These are phyloP conservation scores for Podospora conica DNA, from an alignment of 495 filamentous ascomycete species.

Conservation along the genomic window DNA sequence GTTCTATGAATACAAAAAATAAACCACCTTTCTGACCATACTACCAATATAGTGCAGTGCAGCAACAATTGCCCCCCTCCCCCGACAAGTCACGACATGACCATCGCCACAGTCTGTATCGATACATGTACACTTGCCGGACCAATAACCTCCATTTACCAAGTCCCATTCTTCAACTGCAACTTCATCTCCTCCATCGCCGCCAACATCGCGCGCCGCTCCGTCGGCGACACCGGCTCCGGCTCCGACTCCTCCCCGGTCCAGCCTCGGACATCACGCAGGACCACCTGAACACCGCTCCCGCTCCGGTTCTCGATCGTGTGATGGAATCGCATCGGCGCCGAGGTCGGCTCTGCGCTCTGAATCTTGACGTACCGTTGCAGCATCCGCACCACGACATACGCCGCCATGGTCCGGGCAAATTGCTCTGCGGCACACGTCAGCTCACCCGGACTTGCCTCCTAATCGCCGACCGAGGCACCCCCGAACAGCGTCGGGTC, in stretches of 20 bases:
- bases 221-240: no score
- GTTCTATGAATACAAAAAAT: no score
- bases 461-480: not conserved
- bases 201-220: not conserved
- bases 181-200: no score
- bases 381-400: slow-evolving; percentile 38
- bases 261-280: slow-evolving; percentile 24
- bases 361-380: slow-evolving; percentile 40
- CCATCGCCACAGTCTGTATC: not conserved
- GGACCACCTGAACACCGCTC: slow-evolving; percentile 36
- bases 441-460: not conserved
- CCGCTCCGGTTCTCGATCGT: slow-evolving; percentile 44
- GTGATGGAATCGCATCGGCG: slow-evolving; percentile 34
- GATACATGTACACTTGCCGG: no score
- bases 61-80: not conserved
- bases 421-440: slow-evolving; percentile 34
- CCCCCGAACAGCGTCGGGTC: not conserved
- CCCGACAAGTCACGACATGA: not conserved
- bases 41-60: no score
- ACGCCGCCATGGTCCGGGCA: slow-evolving; percentile 38
- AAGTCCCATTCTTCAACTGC: no score
- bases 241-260: not conserved
- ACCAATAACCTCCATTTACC: no score
- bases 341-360: slow-evolving; percentile 31
- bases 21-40: no score